A percentile compares a stretch with the other conserved stretches of the same genome.
Conservation (phyloP, 1,284 basidiomycete genomes). For the Melanopsichium pennsylvanicum region DNA sequence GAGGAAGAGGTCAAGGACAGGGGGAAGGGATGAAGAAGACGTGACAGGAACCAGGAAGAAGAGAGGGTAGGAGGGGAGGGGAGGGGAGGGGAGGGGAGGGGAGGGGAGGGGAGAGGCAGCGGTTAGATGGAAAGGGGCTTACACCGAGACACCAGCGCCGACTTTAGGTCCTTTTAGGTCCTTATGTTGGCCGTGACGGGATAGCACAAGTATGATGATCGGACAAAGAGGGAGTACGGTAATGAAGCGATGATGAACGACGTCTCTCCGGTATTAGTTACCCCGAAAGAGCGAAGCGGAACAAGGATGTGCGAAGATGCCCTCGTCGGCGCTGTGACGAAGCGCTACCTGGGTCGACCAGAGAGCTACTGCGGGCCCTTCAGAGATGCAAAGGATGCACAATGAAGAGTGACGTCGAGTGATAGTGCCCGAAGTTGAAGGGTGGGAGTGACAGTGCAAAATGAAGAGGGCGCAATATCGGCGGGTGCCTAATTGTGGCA, state of each 20-base stretch:
- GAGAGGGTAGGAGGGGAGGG: background rate
- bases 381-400: background rate
- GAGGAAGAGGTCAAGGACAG: background rate
- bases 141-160: background rate
- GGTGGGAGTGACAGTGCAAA: background rate
- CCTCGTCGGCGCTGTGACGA: background rate
- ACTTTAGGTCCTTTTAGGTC: background rate
- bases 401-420: constrained; percentile 16
- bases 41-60: background rate
- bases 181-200: constrained; percentile 4
- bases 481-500: background rate
- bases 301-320: background rate
- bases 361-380: no score
- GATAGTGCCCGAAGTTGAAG: constrained; percentile 1
- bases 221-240: background rate
- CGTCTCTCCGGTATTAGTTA: background rate
- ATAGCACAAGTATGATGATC: constrained; percentile 1
- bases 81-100: background rate
- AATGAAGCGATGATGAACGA: constrained; percentile 23
- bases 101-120: background rate
- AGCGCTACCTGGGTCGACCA: no score
- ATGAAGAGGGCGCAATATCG: constrained; percentile 18
- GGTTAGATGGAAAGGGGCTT: background rate
- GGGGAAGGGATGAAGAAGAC: background rate
- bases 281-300: background rate